These are phyloP conservation scores for Cyberlindnera mississippiensis DNA, from an alignment of 805 yeast genomes.

Conservation along the genomic window DNA sequence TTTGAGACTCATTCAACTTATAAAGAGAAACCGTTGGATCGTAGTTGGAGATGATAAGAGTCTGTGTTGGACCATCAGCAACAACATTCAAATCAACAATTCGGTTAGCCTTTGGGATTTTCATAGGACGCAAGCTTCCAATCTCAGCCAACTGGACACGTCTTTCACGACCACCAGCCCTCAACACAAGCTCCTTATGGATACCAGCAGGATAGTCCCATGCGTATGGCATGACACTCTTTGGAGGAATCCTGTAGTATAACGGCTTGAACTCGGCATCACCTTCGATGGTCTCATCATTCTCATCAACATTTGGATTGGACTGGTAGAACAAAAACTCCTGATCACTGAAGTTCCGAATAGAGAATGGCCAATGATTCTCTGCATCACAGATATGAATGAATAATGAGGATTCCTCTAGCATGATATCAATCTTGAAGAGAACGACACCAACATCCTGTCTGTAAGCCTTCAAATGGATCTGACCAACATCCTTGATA, in stretches of 20 bases:
- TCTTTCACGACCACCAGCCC: slow-evolving; percentile 71
- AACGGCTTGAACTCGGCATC: slow-evolving; percentile 68
- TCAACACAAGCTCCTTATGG: slow-evolving; percentile 71
- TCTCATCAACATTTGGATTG: slow-evolving; percentile 65
- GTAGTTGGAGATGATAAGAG: slow-evolving; percentile 77
- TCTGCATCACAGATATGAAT: slow-evolving; percentile 70
- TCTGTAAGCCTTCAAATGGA: slow-evolving; percentile 65
- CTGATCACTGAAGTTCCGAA: slow-evolving; percentile 83
- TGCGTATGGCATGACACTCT: slow-evolving; percentile 95
- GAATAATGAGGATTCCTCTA: slow-evolving; percentile 82
- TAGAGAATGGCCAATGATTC: slow-evolving; percentile 87
- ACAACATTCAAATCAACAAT: slow-evolving; percentile 87
- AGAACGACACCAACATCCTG: slow-evolving; percentile 64
- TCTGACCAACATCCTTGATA: slow-evolving; percentile 79
- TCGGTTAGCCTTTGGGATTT: slow-evolving; percentile 49
- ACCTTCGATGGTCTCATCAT: slow-evolving; percentile 52
- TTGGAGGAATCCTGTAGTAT: slow-evolving; percentile 76
- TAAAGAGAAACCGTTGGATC: slow-evolving; percentile 76
- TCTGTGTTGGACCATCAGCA: slow-evolving; percentile 95
- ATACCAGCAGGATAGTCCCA: slow-evolving; percentile 96
- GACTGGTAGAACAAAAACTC: slow-evolving; percentile 85
- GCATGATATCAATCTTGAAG: slow-evolving; percentile 63
- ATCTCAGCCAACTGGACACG: slow-evolving; percentile 86
- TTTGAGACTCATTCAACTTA: slow-evolving; percentile 37
- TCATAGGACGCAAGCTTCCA: slow-evolving; percentile 86